phyloP scores from a whole-genome alignment of 108 stramenopile genomes.

The Skeletonema marinoi region DNA sequence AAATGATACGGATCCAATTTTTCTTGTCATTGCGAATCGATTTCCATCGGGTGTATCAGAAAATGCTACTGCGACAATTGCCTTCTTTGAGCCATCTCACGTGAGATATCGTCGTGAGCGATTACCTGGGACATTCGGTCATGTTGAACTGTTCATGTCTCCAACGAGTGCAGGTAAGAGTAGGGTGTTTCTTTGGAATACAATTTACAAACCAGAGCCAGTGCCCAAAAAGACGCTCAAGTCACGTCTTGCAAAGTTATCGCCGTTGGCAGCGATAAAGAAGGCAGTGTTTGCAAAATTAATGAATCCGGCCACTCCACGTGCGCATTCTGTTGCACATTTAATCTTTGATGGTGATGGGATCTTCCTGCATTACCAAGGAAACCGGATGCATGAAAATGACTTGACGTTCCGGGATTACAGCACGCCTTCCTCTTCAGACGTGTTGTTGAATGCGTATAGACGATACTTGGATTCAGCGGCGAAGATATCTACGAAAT shows the following conservation, averaged over 20 bases:
- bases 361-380: constrained; percentile 32
- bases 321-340: background rate
- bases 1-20: background rate
- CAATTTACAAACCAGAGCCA: constrained; percentile 2
- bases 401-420: constrained; percentile 22
- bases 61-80: background rate
- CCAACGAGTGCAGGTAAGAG: constrained; percentile 21
- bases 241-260: constrained; percentile 7
- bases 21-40: background rate
- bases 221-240: background rate
- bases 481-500: background rate
- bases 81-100: constrained; percentile 15
- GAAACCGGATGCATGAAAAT: constrained; percentile 11
- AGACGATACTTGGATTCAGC: constrained; percentile 18
- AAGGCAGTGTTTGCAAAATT: background rate
- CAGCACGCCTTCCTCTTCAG: constrained; percentile 25
- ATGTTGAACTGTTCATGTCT: constrained; percentile 26
- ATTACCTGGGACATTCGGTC: constrained; percentile 8
- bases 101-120: constrained; percentile 20
- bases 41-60: background rate
- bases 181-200: constrained; percentile 25
- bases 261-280: constrained; percentile 1
- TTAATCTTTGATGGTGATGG: constrained; percentile 33
- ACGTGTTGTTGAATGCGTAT: constrained; percentile 20
- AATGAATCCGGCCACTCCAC: constrained; percentile 10